phyloP scores from a whole-genome alignment of 163 green algal species.

The Chlorella variabilis region DNA sequence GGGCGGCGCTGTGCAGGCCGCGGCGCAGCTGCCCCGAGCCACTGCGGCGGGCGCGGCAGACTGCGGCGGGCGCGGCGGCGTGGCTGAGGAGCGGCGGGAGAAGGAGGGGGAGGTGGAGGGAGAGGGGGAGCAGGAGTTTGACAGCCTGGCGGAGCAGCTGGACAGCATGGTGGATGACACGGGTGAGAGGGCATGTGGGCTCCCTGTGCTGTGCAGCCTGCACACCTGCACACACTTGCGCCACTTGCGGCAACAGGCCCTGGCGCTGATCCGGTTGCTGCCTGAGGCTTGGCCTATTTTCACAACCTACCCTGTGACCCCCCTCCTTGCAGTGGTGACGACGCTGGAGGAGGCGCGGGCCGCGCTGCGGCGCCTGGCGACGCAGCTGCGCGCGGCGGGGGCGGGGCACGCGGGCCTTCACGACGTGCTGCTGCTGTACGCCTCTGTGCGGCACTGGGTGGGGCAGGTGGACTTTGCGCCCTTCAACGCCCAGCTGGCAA shows the following conservation, averaged over 20 bases:
- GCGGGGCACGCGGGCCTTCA: slow-evolving; percentile 30
- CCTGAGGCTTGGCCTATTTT: not conserved
- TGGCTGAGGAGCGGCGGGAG: not conserved
- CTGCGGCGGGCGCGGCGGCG: not conserved
- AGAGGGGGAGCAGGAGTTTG: not conserved
- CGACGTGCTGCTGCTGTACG: slow-evolving; percentile 39
- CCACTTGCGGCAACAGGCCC: not conserved
- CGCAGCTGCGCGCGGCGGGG: slow-evolving; percentile 16
- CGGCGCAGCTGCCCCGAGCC: not conserved
- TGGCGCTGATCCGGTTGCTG: too few species aligned
- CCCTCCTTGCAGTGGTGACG: not conserved
- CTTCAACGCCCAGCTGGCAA: slow-evolving; percentile 24
- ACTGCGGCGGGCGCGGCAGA: not conserved
- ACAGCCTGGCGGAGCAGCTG: slow-evolving; percentile 27
- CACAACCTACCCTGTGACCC: too few species aligned
- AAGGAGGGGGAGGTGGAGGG: not conserved
- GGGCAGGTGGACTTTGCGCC: not conserved
- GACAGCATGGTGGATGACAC: slow-evolving; percentile 6
- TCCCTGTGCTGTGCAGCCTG: too few species aligned
- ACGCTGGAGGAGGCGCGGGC: slow-evolving; percentile 14
- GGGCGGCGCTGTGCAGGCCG: too few species aligned
- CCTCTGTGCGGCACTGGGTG: slow-evolving; percentile 27
- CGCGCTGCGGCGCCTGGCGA: slow-evolving; percentile 21
- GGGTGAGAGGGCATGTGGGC: not conserved
- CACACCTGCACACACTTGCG: slow-evolving; percentile 2